Conservation (phyloP, 768 basidiomycete species). For the Boletus tomentosulus region DNA sequence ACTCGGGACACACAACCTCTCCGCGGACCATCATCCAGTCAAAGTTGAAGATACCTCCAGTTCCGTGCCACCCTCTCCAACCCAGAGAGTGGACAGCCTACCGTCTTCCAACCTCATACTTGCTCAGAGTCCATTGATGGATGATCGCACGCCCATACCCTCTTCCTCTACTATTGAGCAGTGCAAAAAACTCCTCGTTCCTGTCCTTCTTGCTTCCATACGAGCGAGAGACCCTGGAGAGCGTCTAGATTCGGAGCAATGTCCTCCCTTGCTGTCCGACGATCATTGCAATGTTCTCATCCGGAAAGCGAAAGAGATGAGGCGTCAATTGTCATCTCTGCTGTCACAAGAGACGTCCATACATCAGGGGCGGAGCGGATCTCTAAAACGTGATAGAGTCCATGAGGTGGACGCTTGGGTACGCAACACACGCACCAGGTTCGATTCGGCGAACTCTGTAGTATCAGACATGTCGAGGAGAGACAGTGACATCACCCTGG, state of each 20-base stretch:
- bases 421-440: slow-evolving; percentile 15
- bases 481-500: slow-evolving; percentile 26
- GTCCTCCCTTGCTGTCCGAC: slow-evolving; percentile 25
- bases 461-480: slow-evolving; percentile 14
- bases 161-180: slow-evolving; percentile 20
- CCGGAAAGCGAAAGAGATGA: slow-evolving; percentile 24
- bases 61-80: not conserved
- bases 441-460: slow-evolving; percentile 10
- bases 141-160: slow-evolving; percentile 4
- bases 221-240: slow-evolving; percentile 14
- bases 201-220: slow-evolving; percentile 19
- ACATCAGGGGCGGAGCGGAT: not conserved
- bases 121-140: slow-evolving; percentile 6
- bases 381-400: slow-evolving; percentile 8
- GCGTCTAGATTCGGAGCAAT: slow-evolving; percentile 16
- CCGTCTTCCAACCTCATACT: not conserved
- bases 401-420: slow-evolving; percentile 12
- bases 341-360: slow-evolving; percentile 2
- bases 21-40: not conserved
- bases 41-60: not conserved
- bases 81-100: not conserved
- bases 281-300: slow-evolving; percentile 21
- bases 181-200: slow-evolving; percentile 24
- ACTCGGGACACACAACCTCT: too few relatives aligned
- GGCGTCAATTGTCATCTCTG: slow-evolving; percentile 16